phyloP scores from a whole-genome alignment of 2,329 filamentous ascomycete species.

The Neopestalotiopsis sp. region DNA sequence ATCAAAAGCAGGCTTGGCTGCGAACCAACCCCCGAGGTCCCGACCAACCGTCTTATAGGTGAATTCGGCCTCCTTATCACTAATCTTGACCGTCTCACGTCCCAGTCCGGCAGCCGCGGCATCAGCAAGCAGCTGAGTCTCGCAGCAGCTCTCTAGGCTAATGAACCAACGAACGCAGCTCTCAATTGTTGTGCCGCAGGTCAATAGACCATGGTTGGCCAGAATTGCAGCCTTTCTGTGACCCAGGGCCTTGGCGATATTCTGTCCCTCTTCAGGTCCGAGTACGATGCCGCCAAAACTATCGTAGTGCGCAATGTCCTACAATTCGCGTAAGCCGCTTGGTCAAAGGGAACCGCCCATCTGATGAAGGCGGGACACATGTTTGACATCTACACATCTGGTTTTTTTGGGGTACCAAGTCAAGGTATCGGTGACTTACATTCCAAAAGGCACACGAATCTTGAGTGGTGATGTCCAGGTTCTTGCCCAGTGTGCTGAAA shows the following conservation, averaged over 20 bases:
- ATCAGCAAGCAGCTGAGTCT: constrained; percentile 57
- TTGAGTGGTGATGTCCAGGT: constrained; percentile 69
- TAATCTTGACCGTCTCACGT: constrained; percentile 68
- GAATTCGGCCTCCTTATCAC: constrained; percentile 69
- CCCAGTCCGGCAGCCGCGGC: constrained; percentile 67
- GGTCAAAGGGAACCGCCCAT: neutral
- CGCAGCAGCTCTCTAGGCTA: constrained; percentile 53
- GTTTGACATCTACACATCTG: neutral
- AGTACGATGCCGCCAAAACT: constrained; percentile 59
- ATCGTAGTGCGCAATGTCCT: constrained; percentile 46
- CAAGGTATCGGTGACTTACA: constrained; percentile 23
- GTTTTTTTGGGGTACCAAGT: neutral
- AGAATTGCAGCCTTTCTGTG: constrained; percentile 56
- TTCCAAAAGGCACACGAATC: constrained; percentile 65
- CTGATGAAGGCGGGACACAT: neutral
- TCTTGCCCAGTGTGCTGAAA: constrained; percentile 65
- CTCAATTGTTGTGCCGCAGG: constrained; percentile 54
- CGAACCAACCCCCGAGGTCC: constrained; percentile 69
- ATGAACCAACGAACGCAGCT: constrained; percentile 60
- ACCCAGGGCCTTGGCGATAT: constrained; percentile 53
- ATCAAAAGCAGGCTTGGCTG: constrained; percentile 74
- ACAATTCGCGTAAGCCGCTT: neutral
- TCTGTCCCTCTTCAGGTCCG: constrained; percentile 53
- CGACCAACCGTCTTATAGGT: constrained; percentile 71
- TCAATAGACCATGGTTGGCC: constrained; percentile 61